phyloP scores from a whole-genome alignment of 768 basidiomycete species.

The Xanthoconium stramineum region DNA sequence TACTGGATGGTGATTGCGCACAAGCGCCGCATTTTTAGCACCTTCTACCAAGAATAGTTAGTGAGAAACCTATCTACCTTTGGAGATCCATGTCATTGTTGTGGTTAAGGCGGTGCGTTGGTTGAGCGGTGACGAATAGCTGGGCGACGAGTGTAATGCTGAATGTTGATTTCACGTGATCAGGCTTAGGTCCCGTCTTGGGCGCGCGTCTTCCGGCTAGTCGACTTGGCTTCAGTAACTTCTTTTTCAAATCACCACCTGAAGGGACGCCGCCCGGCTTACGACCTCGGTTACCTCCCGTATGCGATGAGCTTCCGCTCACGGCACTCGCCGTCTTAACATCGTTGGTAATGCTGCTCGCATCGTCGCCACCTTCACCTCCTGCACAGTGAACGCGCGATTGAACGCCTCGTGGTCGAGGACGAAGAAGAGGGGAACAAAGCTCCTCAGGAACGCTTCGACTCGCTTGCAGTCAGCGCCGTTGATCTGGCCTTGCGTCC shows the following conservation, averaged over 20 bases:
- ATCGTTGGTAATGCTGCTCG: constrained; percentile 35
- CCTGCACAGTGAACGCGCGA: constrained; percentile 61
- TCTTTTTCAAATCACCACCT: constrained; percentile 72
- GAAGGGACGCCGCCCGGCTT: constrained; percentile 38
- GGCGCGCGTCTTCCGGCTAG: constrained; percentile 53
- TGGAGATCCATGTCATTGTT: too few species aligned
- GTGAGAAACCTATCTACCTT: too few species aligned
- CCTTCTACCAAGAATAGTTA: too few species aligned
- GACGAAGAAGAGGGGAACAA: constrained; percentile 75
- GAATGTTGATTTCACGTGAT: too few species aligned
- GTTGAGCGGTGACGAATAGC: too few species aligned
- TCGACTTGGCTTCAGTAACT: constrained; percentile 71
- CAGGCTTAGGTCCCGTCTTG: constrained; percentile 49
- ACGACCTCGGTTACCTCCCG: constrained; percentile 40
- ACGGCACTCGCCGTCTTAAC: constrained; percentile 32
- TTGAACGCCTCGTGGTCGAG: constrained; percentile 70
- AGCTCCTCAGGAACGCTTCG: constrained; percentile 76
- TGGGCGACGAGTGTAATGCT: too few species aligned
- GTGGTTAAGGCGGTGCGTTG: too few species aligned
- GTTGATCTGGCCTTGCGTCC: constrained; percentile 73
- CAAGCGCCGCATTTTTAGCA: too few species aligned
- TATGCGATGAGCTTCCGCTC: constrained; percentile 25
- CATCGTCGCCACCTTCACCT: constrained; percentile 54
- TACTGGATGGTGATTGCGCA: too few species aligned
- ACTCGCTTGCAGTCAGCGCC: constrained; percentile 73